Evolutionary conservation across 2,329 filamentous ascomycete species (phyloP), one percentile per base, ranked within the genome.

Genomic region (Ascochyta fabae): DNA sequence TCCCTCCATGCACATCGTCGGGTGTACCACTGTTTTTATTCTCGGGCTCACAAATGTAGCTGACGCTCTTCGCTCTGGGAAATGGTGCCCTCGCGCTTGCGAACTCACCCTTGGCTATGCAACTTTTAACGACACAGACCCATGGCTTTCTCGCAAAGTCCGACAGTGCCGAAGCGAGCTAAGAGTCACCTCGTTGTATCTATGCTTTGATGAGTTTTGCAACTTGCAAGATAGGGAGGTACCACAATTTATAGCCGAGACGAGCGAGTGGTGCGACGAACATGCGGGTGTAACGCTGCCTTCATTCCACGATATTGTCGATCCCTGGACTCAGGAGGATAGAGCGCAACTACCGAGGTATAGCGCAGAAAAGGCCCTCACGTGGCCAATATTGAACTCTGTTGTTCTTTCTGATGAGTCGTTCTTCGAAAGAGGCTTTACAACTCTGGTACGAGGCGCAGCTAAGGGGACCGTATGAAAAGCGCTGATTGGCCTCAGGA

Each of bases 81-180:
- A 61, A 26, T 69, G 60, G 48, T 74, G 71, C 46, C 71, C 71
- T 35, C 54, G 59, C 39, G 67, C 66, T 31, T 74, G 71, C 59
- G 65, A 70, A 19, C 65, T 70, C 6, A 64, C 53, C 1, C 48
- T 72, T 39, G 64, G 65, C 39, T 72, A 72, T 44, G 64, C 62
- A 29, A 66, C 65, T 12, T 74, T 72, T 59, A 72, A 72, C 54
- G 71, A 74, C 50, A 72, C 69, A 12, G 57, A 65, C 41, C 43
- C 61, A 33, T 64, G 55, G 45, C 51, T 66, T 27, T 67, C 68
- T 31, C 66, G 63, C 44, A 71, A 71, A 53, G 59, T 64, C 27
- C 62, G 59, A 24, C 56, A 60, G 35, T 74, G 71, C 60, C 61
- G 61, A 39, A 72, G 71, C 47, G 36, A 53, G 9, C 50, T 71